Conservation (phyloP, 345 rosid species). For the Raphanus sativus region DNA sequence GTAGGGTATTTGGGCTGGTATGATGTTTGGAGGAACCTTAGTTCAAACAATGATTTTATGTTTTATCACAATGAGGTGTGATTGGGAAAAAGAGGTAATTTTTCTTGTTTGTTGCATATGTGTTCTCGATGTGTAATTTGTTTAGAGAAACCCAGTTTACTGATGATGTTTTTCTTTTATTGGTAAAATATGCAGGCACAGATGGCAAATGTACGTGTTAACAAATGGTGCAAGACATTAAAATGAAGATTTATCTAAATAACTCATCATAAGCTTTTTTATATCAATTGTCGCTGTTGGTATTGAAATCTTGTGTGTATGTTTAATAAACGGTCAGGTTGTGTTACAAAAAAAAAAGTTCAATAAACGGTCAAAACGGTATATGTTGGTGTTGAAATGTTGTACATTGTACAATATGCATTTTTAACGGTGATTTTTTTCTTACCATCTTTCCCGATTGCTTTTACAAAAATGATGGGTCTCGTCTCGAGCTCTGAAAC, state of each 20-base stretch:
- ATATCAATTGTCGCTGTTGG: background rate
- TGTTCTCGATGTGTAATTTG: background rate
- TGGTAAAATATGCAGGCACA: slow-evolving; percentile 57
- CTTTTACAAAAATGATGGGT: no score
- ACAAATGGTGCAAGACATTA: slow-evolving; percentile 49
- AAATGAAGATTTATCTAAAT: slow-evolving; percentile 3
- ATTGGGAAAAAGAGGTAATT: slow-evolving; percentile 81
- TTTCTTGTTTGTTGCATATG: background rate
- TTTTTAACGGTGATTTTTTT: no score
- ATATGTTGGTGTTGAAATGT: background rate
- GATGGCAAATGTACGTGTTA: slow-evolving; percentile 55
- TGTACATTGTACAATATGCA: background rate
- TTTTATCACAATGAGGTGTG: slow-evolving; percentile 57
- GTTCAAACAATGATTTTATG: slow-evolving; percentile 60
- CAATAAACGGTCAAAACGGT: background rate
- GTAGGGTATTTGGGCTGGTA: slow-evolving; percentile 89
- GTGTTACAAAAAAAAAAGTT: no score
- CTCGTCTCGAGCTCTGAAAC: no score
- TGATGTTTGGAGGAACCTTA: slow-evolving; percentile 87
- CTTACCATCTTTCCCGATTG: no score
- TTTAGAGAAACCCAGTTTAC: background rate
- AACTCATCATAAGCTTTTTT: background rate
- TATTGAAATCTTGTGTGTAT: background rate
- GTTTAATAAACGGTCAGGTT: background rate
- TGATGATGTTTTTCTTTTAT: background rate